These are phyloP conservation scores for Suillus hirtellus DNA, from an alignment of 768 basidiomycete species.

Conservation along the genomic window DNA sequence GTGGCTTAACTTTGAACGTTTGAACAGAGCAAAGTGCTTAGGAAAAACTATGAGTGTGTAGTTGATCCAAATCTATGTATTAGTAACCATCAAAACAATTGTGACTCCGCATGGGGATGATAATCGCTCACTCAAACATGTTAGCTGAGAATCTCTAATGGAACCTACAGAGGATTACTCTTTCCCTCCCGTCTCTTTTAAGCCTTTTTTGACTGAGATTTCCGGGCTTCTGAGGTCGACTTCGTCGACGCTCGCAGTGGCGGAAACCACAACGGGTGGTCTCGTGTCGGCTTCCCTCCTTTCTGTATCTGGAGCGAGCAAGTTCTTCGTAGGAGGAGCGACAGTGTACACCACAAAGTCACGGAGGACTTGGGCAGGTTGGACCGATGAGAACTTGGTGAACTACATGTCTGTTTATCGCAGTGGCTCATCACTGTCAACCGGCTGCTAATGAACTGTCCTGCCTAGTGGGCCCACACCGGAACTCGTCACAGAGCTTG, in stretches of 20 bases:
- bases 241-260: constrained; percentile 19
- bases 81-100: not conserved
- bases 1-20: not conserved
- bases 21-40: no score
- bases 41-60: no score
- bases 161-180: constrained; percentile 2
- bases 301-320: constrained; percentile 22
- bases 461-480: constrained; percentile 19
- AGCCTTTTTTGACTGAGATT: constrained; percentile 16
- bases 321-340: constrained; percentile 19
- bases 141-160: not conserved
- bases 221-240: constrained; percentile 17
- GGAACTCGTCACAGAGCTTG: constrained; percentile 20
- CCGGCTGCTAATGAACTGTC: not conserved
- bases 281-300: constrained; percentile 22
- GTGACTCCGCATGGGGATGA: not conserved
- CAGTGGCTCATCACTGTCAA: not conserved
- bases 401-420: constrained; percentile 16
- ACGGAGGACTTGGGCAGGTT: constrained; percentile 19
- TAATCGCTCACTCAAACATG: not conserved
- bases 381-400: constrained; percentile 20
- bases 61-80: no score
- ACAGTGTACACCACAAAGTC: constrained; percentile 22
- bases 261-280: constrained; percentile 24
- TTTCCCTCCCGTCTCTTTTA: constrained; percentile 21